Percentiles rank a stretch among this genome's conserved stretches.
Evolutionary conservation across 129 eudicot species (phyloP).

Genomic region (Flaveria linearis): DNA sequence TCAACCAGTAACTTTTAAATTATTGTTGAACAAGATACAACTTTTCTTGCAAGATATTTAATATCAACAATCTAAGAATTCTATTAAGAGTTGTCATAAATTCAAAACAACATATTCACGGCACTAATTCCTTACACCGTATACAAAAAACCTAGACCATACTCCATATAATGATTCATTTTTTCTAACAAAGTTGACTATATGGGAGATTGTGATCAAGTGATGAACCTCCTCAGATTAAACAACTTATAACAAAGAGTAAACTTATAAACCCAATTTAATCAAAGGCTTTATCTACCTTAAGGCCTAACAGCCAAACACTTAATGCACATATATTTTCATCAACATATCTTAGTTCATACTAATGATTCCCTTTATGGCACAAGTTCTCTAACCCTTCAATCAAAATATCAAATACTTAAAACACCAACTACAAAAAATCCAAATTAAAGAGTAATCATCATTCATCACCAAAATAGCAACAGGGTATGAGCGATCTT

Average conservation of each 20-base stretch:
- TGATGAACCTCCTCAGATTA: background rate
- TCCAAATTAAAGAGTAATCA: background rate
- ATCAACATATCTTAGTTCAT: background rate
- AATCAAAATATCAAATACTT: background rate
- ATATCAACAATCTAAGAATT: background rate
- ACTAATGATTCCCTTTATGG: background rate
- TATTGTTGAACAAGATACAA: background rate
- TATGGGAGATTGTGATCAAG: background rate
- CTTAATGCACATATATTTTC: background rate
- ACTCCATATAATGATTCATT: background rate
- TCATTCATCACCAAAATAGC: background rate
- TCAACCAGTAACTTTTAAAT: background rate
- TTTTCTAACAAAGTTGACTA: background rate
- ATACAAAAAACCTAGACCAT: background rate
- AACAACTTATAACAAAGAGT: background rate
- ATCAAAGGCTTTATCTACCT: background rate
- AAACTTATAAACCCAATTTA: background rate
- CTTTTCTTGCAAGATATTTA: background rate
- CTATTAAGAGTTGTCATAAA: background rate
- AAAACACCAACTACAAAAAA: background rate
- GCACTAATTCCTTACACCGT: too few relatives aligned
- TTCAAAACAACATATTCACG: background rate
- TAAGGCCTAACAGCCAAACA: background rate
- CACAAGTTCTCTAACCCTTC: background rate
- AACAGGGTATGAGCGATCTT: background rate